Evolutionary conservation across 306 rosid species (phyloP), one percentile per base, ranked within the genome.

Genomic region (Pterocarpus macrocarpus): DNA sequence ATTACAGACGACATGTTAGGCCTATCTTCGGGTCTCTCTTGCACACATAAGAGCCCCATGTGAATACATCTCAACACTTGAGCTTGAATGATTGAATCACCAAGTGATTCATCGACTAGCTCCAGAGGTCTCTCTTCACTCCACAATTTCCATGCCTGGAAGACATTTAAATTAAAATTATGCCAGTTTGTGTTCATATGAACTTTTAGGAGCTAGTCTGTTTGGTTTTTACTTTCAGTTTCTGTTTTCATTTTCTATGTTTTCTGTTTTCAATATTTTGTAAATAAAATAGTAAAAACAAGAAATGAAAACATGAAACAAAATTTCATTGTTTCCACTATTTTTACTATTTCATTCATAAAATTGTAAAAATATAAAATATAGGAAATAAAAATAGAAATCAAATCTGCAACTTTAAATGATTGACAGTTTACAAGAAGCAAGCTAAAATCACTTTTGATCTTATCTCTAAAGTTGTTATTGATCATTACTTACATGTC

Each of bases 111-210:
- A 84, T 76, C 85, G 2, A 76, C 22, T n/a, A 80, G 14, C 12
- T 76, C 68, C 38, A 76, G 15, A 2, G 85, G 70, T 14, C 55
- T 76, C 28, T 39, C 50, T 35, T 80, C 85, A 36, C 10, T 81
- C 85, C 85, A 80, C 16, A 85, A 6, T 69, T 36, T 81, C 85
- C 85, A 81, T 30, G 80, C 85, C 83, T 83, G 15, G 0, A 36
- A 12, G 5, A 64, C 13, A 47, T 43, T 43, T 43, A 4, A 45
- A 45, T 22, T 22, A 22, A 22, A 22, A 22, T 22, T 22, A 22
- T 22, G 28, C 28, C 1, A 22, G 28, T 22, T 22, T 22, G 28
- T 22, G 28, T 22, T 22, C 28, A 22, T 22, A 22, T 22, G 28
- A 22, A 22, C 28, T 22, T 22, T 22, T 22, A 22, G 28, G 0